phyloP scores from a whole-genome alignment of 331 rosid genomes.

The Malus hybrid region DNA sequence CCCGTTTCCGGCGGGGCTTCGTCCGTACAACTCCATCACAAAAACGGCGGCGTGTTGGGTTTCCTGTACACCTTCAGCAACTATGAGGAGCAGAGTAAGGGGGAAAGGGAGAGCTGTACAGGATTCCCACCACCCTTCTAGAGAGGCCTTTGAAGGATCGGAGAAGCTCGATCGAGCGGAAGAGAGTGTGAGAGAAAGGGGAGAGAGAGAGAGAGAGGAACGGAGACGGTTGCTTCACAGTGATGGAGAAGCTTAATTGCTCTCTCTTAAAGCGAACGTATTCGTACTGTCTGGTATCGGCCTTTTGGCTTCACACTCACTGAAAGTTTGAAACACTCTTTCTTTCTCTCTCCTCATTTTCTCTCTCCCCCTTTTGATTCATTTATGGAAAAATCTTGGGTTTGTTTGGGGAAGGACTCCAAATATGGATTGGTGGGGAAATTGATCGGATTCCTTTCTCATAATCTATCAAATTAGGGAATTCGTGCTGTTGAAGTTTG shows the following conservation, averaged over 20 bases:
- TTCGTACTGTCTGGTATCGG: constrained; percentile 43
- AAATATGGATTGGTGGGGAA: too few relatives aligned
- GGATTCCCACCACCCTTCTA: constrained; percentile 11
- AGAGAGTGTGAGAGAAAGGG: not conserved
- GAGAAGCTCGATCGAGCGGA: constrained; percentile 21
- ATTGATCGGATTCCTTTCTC: accelerated
- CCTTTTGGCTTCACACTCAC: constrained; percentile 13
- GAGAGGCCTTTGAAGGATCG: constrained; percentile 19
- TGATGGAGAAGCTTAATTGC: constrained; percentile 17
- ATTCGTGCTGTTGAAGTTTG: accelerated
- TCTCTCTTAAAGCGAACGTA: not conserved
- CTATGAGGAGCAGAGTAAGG: not conserved
- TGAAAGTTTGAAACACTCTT: not conserved
- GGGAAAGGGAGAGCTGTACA: not conserved
- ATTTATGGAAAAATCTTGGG: not conserved
- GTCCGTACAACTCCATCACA: constrained; percentile 66
- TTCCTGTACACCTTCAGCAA: constrained; percentile 6
- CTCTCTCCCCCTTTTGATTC: not conserved
- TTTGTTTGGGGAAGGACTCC: not conserved
- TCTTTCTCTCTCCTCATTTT: not conserved
- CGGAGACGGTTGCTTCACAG: constrained; percentile 28
- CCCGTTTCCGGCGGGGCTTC: constrained; percentile 48
- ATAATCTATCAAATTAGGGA: too few relatives aligned
- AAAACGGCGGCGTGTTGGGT: not conserved
- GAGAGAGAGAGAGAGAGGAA: constrained; percentile 8